Evolutionary conservation across 371 early-diverging fungal genomes (phyloP), one percentile per base, ranked within the genome.

Genomic region (Mortierella sp.): DNA sequence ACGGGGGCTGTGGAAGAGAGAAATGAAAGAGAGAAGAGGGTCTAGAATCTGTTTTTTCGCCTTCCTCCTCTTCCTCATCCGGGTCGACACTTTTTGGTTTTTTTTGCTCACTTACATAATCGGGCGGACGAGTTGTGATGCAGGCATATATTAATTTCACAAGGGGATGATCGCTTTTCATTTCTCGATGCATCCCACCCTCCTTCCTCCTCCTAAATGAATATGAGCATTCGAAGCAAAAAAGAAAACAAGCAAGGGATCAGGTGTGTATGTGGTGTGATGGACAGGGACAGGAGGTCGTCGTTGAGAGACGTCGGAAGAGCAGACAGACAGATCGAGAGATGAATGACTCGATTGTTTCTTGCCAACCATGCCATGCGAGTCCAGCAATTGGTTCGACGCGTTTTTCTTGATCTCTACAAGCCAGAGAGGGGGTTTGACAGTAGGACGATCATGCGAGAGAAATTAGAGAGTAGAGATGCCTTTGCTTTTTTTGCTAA

Each of bases 101-200:
- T 40, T 40, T 67, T 34, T 40, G 34, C 67, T 67, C 61, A 19
- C 61, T 61, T 61, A 61, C 61, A 61, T 61, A 61, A 61, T 61
- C 61, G 61, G 28, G n/a, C 10, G n/a, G 21, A 51, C 50, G 53
- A 53, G 53, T 5, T 59, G 28, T 34, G 61, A 14, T 57, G 59
- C 6, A 54, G 54, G 34, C 11, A 8, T 40, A 59, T 59, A 31
- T 61, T 61, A 34, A 61, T 61, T 61, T 61, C 16, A 61, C 61
- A 34, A 61, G 50, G 50, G 50, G 34, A 59, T 59, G 59, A 61
- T 61, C 61, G 6, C 6, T 61, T 61, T 34, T 19, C 34, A 14
- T 19, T 19, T 34, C 31, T 59, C 31, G 16, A 19, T 61, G 34
- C 34, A 34, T 61, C 61, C 31, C 14, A 26, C 31, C 31, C 31